Evolutionary conservation across 2,329 filamentous ascomycete genomes (phyloP).

Genomic region (Davidsoniella virescens): DNA sequence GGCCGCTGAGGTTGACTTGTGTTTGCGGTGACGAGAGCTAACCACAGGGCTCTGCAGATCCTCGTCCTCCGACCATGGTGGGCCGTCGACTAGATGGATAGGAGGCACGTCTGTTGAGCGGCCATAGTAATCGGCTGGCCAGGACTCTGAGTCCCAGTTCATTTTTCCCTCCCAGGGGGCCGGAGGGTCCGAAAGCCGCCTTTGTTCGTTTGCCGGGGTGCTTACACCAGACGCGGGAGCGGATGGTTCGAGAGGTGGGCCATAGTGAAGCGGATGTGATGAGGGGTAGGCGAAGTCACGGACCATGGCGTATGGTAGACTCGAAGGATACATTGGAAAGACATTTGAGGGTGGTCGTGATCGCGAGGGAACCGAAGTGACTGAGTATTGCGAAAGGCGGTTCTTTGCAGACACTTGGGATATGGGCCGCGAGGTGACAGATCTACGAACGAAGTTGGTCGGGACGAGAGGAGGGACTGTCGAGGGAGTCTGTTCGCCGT

Average conservation of each 20-base stretch:
- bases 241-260: conserved; percentile 62
- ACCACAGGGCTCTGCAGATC: conserved; percentile 86
- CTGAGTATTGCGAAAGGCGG: conserved; percentile 71
- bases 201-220: conserved; percentile 68
- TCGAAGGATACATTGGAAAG: conserved; percentile 73
- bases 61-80: conserved; percentile 89
- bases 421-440: conserved; percentile 47
- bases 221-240: conserved; percentile 58
- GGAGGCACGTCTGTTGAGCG: conserved; percentile 59
- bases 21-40: conserved; percentile 69
- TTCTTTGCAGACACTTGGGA: conserved; percentile 61
- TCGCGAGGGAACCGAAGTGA: conserved; percentile 47
- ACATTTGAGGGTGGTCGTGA: conserved; percentile 70
- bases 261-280: conserved; percentile 80
- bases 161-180: conserved; percentile 56
- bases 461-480: conserved; percentile 41
- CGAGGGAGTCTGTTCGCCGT: conserved; percentile 35
- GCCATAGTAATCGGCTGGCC: conserved; percentile 36
- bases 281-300: conserved; percentile 88
- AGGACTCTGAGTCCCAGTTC: conserved; percentile 35
- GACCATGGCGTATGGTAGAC: conserved; percentile 72
- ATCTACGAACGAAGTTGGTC: conserved; percentile 39
- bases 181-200: conserved; percentile 71
- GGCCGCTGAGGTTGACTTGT: conserved; percentile 50
- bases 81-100: conserved; percentile 73